Evolutionary conservation across 345 rosid species (phyloP).

Genomic region (Combretum micranthum): DNA sequence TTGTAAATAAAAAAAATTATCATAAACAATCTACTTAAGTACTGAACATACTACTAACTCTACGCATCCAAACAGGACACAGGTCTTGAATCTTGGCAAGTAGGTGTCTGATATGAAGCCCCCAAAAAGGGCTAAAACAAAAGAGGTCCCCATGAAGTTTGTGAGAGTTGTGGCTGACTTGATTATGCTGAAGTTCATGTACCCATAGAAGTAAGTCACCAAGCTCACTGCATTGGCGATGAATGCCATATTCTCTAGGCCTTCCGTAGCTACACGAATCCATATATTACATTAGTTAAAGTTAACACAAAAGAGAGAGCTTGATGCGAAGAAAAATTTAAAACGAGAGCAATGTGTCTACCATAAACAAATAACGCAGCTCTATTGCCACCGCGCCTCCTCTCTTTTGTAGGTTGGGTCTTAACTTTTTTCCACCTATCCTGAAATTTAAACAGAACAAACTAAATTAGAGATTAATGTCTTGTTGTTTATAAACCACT

Average conservation of each 20-base stretch:
- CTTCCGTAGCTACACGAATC: constrained; percentile 28
- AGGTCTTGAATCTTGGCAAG: constrained; percentile 51
- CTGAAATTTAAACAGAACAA: constrained; percentile 14
- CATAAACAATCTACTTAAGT: neutral
- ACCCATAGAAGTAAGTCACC: constrained; percentile 43
- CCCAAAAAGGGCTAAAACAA: constrained; percentile 47
- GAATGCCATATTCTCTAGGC: constrained; percentile 59
- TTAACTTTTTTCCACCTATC: constrained; percentile 20
- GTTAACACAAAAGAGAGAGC: neutral
- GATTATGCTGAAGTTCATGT: constrained; percentile 60
- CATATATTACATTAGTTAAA: neutral
- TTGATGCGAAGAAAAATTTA: neutral
- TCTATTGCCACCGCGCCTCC: constrained; percentile 33
- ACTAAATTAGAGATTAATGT: neutral
- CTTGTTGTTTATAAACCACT: neutral
- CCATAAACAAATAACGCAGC: constrained; percentile 49
- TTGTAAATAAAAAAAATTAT: neutral
- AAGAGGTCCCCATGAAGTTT: constrained; percentile 54
- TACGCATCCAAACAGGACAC: constrained; percentile 40
- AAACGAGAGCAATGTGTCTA: neutral
- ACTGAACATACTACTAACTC: constrained; percentile 40
- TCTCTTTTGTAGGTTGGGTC: constrained; percentile 17
- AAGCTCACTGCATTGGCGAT: constrained; percentile 39
- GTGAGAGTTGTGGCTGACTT: constrained; percentile 60
- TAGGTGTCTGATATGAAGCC: constrained; percentile 64